Evolutionary conservation across 352 stramenopile species (phyloP).

Genomic region (Globisporangium spinosum): DNA sequence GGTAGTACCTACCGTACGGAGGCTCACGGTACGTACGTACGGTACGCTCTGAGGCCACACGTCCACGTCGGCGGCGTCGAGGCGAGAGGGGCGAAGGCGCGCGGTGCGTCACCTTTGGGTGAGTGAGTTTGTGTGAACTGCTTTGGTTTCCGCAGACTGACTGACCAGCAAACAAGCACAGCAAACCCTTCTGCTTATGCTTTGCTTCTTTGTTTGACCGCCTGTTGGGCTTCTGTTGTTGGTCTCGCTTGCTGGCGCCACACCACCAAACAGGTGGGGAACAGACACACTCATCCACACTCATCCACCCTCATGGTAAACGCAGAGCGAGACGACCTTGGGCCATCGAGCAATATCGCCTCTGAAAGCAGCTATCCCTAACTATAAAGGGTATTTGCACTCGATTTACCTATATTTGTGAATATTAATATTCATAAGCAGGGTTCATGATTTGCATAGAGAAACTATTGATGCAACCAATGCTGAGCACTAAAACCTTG

Average conservation of each 20-base stretch:
- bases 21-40: background rate
- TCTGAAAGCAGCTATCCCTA: too few relatives aligned
- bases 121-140: background rate
- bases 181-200: background rate
- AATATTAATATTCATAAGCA: too few relatives aligned
- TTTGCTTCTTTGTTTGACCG: too few relatives aligned
- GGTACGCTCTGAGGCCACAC: background rate
- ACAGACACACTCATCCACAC: background rate
- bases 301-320: too few relatives aligned
- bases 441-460: too few relatives aligned
- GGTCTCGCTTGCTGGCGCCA: background rate
- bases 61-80: slow-evolving; percentile 12
- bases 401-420: too few relatives aligned
- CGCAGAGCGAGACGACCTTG: too few relatives aligned
- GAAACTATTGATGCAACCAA: too few relatives aligned
- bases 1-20: background rate
- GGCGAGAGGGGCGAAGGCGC: background rate
- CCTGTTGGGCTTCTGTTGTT: background rate
- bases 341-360: too few relatives aligned
- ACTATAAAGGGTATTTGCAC: too few relatives aligned
- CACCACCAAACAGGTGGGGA: background rate
- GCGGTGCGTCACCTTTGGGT: slow-evolving; percentile 1
- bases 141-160: background rate
- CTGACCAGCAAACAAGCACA: background rate
- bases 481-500: background rate